Evolutionary conservation across 371 early-diverging fungal species (phyloP), one percentile per base, ranked within the genome.

Genomic region (Apophysomyces elegans): DNA sequence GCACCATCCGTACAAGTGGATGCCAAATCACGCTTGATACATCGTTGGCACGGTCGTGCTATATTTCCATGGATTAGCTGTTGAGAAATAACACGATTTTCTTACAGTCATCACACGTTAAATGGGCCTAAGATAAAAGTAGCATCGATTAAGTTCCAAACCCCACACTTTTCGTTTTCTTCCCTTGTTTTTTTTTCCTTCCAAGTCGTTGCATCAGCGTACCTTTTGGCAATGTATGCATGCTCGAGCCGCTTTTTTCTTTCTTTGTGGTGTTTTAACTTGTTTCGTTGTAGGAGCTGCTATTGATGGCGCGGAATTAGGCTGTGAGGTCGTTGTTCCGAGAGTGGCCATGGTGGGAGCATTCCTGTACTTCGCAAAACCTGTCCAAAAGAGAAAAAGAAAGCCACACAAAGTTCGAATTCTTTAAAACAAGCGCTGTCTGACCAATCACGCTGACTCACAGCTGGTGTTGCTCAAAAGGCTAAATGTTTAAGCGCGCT

Each of bases 31-130:
- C 76, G 70, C 47, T 76, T 76, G 43, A 72, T 70, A 61, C 76
- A 76, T n/a, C 76, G 65, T 63, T 76, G 76, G 54, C 76, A 76
- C 13, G 76, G 76, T 59, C 76, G 76, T 59, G 73, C 76, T 76
- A 54, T 38, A 26, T 26, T 26, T 54, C 45, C 16, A 44, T 13
- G 54, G 21, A 16, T 59, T 35, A 46, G 41, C 21, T 21, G 18
- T 12, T 44, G 39, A 41, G 8, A 43, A 54, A 26, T 26, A 26
- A 26, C 32, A 2, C 32, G 32, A 26, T 26, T 26, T 26, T 18
- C 70, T 72, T 68, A 76, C 76, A 66, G 47, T 76, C 76, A 63
- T 76, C 73, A 62, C 76, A 76, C 32, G 76, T 76, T 21, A 76
- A 67, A 61, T 76, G 76, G 35, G 76, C 76, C 75, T 74, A 26